Conservation (phyloP, 345 rosid genomes). For the Arabis alpina region DNA sequence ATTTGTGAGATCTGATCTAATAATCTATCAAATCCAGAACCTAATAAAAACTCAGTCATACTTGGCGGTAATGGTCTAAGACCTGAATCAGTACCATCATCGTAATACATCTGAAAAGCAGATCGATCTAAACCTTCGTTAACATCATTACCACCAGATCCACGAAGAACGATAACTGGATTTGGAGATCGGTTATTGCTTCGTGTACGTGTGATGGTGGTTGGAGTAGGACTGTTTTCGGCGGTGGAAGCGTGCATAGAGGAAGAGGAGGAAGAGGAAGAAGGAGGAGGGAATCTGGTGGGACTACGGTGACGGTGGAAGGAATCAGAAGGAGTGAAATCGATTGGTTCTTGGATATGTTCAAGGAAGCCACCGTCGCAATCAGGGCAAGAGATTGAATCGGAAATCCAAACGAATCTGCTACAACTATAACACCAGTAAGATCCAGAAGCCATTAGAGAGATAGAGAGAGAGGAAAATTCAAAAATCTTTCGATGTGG, state of each 20-base stretch:
- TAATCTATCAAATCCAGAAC: constrained; percentile 84
- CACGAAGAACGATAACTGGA: constrained; percentile 82
- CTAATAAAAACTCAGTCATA: constrained; percentile 84
- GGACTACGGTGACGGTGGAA: constrained; percentile 43
- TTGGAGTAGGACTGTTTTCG: constrained; percentile 15
- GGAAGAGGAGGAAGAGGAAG: not conserved
- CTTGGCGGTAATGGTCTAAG: constrained; percentile 76
- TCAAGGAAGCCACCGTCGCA: constrained; percentile 86
- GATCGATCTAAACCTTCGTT: constrained; percentile 43
- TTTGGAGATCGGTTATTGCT: constrained; percentile 65
- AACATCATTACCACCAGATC: constrained; percentile 48
- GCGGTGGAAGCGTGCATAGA: constrained; percentile 26
- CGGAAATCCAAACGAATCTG: constrained; percentile 64
- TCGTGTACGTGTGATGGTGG: constrained; percentile 2
- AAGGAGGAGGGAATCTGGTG: constrained; percentile 43
- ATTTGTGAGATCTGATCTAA: constrained; percentile 82
- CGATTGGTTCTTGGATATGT: constrained; percentile 56
- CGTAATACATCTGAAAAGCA: constrained; percentile 77
- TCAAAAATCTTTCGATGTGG: not conserved
- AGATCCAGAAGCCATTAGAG: constrained; percentile 63
- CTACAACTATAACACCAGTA: constrained; percentile 92
- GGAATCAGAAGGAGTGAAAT: constrained; percentile 41
- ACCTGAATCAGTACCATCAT: constrained; percentile 83
- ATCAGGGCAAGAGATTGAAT: constrained; percentile 63
- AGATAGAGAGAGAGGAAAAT: not conserved